These are phyloP conservation scores for Cercospora janseana DNA, from an alignment of 2,329 filamentous ascomycete genomes.

Conservation along the genomic window DNA sequence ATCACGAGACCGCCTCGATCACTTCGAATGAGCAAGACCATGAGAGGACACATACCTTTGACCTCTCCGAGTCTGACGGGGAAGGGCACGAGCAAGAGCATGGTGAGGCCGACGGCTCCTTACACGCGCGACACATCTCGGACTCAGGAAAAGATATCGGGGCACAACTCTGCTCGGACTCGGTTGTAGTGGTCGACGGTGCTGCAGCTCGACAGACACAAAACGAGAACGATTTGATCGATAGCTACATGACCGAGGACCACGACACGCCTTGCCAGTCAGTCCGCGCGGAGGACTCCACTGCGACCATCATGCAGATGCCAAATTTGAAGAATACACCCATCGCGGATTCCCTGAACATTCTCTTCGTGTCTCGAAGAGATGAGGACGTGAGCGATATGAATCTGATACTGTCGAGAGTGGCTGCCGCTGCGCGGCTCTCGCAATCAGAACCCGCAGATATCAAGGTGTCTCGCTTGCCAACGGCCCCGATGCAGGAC, in stretches of 20 bases:
- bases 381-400: constrained; percentile 5
- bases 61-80: constrained; percentile 18
- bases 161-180: background rate
- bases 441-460: background rate
- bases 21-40: constrained; percentile 28
- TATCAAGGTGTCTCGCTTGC: constrained; percentile 20
- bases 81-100: constrained; percentile 24
- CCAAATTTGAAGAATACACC: background rate
- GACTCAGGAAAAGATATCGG: too few species aligned
- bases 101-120: too few species aligned
- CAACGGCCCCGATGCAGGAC: constrained; percentile 24
- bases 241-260: constrained; percentile 35
- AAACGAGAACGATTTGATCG: constrained; percentile 29
- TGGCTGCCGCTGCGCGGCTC: constrained; percentile 17
- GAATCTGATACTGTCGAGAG: constrained; percentile 21
- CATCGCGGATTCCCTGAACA: constrained; percentile 10
- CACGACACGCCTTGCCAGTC: constrained; percentile 37
- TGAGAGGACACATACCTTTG: too few species aligned
- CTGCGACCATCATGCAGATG: background rate
- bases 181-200: constrained; percentile 4
- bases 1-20: constrained; percentile 36
- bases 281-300: constrained; percentile 16
- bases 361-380: constrained; percentile 24
- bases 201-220: constrained; percentile 19
- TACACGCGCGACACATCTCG: too few species aligned